phyloP scores from a whole-genome alignment of 2,329 filamentous ascomycete genomes.

The Ploettnerulaceae sp. region DNA sequence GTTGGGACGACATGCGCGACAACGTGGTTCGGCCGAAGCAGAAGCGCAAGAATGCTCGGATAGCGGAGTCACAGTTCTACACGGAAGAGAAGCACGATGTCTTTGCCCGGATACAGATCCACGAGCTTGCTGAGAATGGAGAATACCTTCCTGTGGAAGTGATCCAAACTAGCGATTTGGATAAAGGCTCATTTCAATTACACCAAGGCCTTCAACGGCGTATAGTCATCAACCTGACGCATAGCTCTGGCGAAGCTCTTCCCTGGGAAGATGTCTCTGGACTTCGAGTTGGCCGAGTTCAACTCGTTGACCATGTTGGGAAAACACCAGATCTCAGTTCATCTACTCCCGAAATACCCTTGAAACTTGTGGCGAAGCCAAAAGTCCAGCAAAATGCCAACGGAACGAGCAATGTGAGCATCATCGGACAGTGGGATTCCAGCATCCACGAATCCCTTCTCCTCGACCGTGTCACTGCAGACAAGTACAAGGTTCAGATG shows the following conservation, averaged over 20 bases:
- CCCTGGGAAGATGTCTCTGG: constrained; percentile 81
- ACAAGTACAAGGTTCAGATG: constrained; percentile 88
- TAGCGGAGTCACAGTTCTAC: constrained; percentile 89
- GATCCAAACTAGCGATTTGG: constrained; percentile 75
- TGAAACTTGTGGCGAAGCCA: constrained; percentile 75
- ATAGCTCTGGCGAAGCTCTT: constrained; percentile 81
- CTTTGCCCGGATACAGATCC: constrained; percentile 79
- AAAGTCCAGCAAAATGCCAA: constrained; percentile 81
- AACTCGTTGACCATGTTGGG: constrained; percentile 77
- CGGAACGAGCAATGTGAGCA: constrained; percentile 79
- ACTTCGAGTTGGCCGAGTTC: constrained; percentile 74
- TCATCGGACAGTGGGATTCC: constrained; percentile 95
- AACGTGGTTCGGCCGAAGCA: constrained; percentile 55
- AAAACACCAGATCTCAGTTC: constrained; percentile 76
- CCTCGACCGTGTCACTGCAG: constrained; percentile 88
- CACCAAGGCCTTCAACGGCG: constrained; percentile 91
- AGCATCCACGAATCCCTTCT: constrained; percentile 88
- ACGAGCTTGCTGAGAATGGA: constrained; percentile 87
- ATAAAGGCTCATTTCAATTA: constrained; percentile 87
- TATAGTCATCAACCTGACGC: constrained; percentile 81
- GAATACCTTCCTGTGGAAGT: constrained; percentile 92
- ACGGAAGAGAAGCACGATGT: constrained; percentile 92
- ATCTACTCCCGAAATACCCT: constrained; percentile 65
- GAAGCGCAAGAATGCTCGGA: constrained; percentile 53
- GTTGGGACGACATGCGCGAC: constrained; percentile 98